Percentiles rank a stretch among this genome's conserved stretches.
Evolutionary conservation across 805 yeast species (phyloP).

Genomic region (Candida nitratophila): DNA sequence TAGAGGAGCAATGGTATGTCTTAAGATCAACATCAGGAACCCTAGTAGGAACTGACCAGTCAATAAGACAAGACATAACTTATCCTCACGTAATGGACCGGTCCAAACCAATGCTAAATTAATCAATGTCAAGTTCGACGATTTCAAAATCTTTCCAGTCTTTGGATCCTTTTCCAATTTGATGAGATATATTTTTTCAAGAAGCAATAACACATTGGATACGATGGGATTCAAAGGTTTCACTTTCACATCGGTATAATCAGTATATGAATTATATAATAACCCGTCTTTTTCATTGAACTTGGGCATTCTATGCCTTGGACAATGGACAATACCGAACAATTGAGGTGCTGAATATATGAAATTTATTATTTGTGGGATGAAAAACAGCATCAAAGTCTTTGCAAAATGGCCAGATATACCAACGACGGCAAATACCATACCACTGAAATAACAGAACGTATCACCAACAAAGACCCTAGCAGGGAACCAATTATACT

Average conservation of each 20-base stretch:
- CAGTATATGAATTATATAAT: conserved; percentile 65
- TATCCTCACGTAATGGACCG: conserved; percentile 88
- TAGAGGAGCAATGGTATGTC: conserved; percentile 83
- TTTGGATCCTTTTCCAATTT: conserved; percentile 26
- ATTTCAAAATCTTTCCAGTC: conserved; percentile 27
- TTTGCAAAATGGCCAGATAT: conserved; percentile 95
- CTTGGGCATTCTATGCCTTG: conserved; percentile 87
- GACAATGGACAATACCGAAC: conserved; percentile 83
- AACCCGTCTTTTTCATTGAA: conserved; percentile 62
- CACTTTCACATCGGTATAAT: conserved; percentile 27
- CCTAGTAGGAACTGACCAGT: conserved; percentile 62
- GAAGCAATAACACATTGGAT: conserved; percentile 31
- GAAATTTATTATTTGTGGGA: conserved; percentile 90
- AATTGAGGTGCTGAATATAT: conserved; percentile 89
- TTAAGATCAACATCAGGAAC: conserved; percentile 50
- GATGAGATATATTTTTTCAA: conserved; percentile 47
- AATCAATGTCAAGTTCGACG: conserved; percentile 83
- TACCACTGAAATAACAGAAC: conserved; percentile 95
- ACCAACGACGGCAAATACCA: conserved; percentile 97
- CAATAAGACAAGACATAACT: conserved; percentile 54
- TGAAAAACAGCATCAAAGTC: conserved; percentile 75
- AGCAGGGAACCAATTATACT: conserved; percentile 87
- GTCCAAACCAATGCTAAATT: conserved; percentile 77
- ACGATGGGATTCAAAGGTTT: conserved; percentile 27
- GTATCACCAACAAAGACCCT: conserved; percentile 96